phyloP scores from a whole-genome alignment of 169 alveolate genomes.

The Eimeria tenella region DNA sequence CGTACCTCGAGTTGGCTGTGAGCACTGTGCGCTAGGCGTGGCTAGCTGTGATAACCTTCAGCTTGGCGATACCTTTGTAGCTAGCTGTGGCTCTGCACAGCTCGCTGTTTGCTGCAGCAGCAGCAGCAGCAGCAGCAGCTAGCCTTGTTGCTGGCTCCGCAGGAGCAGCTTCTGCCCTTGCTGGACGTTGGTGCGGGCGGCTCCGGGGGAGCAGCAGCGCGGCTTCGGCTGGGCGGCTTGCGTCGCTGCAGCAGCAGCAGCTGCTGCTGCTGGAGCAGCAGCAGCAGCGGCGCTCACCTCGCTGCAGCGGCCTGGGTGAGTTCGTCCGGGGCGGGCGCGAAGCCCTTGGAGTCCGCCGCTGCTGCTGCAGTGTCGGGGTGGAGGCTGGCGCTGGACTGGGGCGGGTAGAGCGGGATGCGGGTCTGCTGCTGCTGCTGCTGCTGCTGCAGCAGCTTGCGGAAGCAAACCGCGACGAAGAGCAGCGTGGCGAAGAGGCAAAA shows the following conservation, averaged over 20 bases:
- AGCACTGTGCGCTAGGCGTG: too few species aligned
- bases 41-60: too few species aligned
- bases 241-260: too few species aligned
- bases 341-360: too few species aligned
- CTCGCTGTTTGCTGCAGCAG: not conserved
- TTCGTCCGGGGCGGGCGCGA: not conserved
- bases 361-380: too few species aligned
- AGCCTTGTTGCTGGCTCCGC: too few species aligned
- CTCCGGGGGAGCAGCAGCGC: too few species aligned
- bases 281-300: not conserved
- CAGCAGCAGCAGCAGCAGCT: not conserved
- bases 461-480: not conserved
- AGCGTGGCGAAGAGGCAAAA: constrained; percentile 27
- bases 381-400: too few species aligned
- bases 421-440: not conserved
- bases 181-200: too few species aligned
- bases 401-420: not conserved
- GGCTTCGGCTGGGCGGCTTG: too few species aligned
- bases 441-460: not conserved
- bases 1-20: constrained; percentile 1
- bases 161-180: not conserved
- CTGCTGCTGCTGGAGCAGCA: not conserved
- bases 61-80: too few species aligned
- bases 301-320: not conserved
- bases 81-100: not conserved